A percentile compares a stretch with the other conserved stretches of the same genome.
Conservation (phyloP, 2,329 filamentous ascomycete genomes). For the Pyrenochaeta sp. region DNA sequence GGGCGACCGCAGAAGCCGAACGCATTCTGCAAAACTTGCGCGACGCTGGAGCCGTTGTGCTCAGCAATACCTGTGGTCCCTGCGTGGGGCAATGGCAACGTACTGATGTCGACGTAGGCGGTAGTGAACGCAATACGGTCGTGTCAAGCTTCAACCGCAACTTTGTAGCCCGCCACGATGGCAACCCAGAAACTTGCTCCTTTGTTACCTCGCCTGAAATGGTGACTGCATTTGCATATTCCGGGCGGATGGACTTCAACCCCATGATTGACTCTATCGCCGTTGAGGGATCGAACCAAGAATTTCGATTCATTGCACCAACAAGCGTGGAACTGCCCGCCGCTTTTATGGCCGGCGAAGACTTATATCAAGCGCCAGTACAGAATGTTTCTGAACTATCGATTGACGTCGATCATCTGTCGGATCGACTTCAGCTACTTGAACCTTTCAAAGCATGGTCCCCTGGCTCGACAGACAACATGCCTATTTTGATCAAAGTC, state of each 20-base stretch:
- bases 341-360: constrained; percentile 28
- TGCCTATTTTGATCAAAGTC: constrained; percentile 47
- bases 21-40: constrained; percentile 40
- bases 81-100: constrained; percentile 50
- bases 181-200: constrained; percentile 57
- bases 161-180: constrained; percentile 49
- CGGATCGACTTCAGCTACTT: constrained; percentile 35
- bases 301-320: constrained; percentile 40
- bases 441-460: constrained; percentile 33
- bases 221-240: constrained; percentile 48
- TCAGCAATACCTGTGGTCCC: constrained; percentile 48
- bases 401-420: constrained; percentile 36
- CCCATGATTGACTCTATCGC: constrained; percentile 35
- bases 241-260: constrained; percentile 36
- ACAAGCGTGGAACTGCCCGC: constrained; percentile 34
- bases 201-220: constrained; percentile 60
- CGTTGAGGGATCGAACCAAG: constrained; percentile 3
- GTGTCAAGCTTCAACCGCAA: constrained; percentile 51
- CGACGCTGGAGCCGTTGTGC: constrained; percentile 41
- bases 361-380: constrained; percentile 37
- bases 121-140: constrained; percentile 42
- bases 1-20: constrained; percentile 40
- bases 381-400: constrained; percentile 25
- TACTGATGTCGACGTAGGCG: constrained; percentile 37
- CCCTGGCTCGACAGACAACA: constrained; percentile 23